Evolutionary conservation across 768 basidiomycete genomes (phyloP).

Genomic region (Lactarius tabidus): DNA sequence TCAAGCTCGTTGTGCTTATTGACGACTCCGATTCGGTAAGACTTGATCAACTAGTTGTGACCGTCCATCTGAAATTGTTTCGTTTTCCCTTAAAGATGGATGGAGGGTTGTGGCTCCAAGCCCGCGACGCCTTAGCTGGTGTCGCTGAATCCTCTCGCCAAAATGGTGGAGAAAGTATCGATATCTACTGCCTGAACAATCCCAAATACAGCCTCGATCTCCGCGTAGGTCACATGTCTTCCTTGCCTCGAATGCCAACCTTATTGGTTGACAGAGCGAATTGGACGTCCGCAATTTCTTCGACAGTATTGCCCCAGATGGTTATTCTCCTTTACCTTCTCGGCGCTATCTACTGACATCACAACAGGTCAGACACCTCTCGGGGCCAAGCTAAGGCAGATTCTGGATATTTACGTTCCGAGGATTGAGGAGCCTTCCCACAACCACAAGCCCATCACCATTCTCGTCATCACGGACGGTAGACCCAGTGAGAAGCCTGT

Average conservation of each 20-base stretch:
- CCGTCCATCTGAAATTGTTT: neutral
- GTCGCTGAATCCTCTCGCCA: conserved; percentile 37
- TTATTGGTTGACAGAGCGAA: conserved; percentile 14
- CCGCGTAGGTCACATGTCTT: conserved; percentile 32
- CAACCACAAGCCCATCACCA: conserved; percentile 35
- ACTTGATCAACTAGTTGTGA: conserved; percentile 1
- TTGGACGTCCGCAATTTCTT: conserved; percentile 15
- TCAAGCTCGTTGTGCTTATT: conserved; percentile 41
- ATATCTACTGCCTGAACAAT: conserved; percentile 42
- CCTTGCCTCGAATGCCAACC: neutral
- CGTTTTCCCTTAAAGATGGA: conserved; percentile 35
- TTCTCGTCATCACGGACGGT: conserved; percentile 39
- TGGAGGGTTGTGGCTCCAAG: conserved; percentile 37
- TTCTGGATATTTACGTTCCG: conserved; percentile 38
- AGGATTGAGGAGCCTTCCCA: conserved; percentile 30
- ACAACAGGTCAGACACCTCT: conserved; percentile 36
- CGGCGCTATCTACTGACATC: conserved; percentile 19
- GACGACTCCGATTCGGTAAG: conserved; percentile 40
- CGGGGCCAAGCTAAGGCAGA: conserved; percentile 36
- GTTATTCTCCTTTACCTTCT: neutral
- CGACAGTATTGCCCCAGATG: conserved; percentile 17
- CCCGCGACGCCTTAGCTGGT: conserved; percentile 41
- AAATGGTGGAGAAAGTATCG: conserved; percentile 39
- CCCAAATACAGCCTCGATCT: conserved; percentile 14
- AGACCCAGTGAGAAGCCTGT: conserved; percentile 36